Conservation (phyloP, 768 basidiomycete species). For the Boletus subparvulus region DNA sequence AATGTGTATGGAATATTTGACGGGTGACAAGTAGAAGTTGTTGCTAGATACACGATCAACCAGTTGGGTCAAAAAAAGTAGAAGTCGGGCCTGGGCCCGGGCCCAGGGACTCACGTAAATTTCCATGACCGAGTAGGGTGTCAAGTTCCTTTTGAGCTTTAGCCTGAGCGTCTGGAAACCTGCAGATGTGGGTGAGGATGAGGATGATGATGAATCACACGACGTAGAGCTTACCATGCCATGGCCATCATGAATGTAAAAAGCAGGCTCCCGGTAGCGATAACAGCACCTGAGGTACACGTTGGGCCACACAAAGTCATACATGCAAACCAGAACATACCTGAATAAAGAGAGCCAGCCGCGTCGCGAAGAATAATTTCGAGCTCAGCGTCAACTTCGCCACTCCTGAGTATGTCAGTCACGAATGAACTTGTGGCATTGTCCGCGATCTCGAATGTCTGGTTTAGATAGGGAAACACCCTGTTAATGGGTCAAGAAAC, state of each 20-base stretch:
- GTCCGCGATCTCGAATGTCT: neutral
- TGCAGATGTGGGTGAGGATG: neutral
- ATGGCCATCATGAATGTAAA: constrained; percentile 7
- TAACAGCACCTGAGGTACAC: neutral
- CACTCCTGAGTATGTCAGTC: neutral
- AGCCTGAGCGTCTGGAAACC: constrained; percentile 1
- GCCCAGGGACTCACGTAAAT: neutral
- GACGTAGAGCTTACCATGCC: neutral
- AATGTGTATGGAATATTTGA: constrained; percentile 3
- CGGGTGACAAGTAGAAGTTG: neutral
- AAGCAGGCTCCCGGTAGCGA: constrained; percentile 3
- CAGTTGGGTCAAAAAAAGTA: neutral
- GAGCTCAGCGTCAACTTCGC: neutral
- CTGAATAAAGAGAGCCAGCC: constrained; percentile 7
- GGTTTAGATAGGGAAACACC: neutral
- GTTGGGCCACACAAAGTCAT: neutral
- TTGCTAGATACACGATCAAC: neutral
- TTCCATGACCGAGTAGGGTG: constrained; percentile 5
- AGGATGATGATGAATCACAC: neutral
- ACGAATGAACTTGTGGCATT: constrained; percentile 4
- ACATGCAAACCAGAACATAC: neutral
- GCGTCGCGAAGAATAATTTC: constrained; percentile 5
- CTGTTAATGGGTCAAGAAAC: neutral
- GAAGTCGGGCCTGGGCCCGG: neutral
- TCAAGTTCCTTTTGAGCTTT: constrained; percentile 5